phyloP scores from a whole-genome alignment of 768 basidiomycete genomes.

The Tylopilus plumbeoviolaceoides region DNA sequence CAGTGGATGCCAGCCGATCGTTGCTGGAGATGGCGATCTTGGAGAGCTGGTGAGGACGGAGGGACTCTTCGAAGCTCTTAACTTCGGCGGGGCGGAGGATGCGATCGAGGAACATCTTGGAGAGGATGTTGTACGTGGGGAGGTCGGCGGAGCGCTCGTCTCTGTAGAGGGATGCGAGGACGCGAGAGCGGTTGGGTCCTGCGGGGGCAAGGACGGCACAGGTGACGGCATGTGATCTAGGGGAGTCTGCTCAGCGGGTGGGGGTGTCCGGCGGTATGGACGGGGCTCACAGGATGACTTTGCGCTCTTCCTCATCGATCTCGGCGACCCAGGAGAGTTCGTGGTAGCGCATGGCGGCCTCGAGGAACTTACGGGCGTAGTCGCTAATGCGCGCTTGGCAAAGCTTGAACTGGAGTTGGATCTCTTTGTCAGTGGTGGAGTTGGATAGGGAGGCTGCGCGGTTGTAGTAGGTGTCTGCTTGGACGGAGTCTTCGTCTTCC shows the following conservation, averaged over 20 bases:
- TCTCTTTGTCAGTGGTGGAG: slow-evolving; percentile 73
- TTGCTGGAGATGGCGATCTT: slow-evolving; percentile 81
- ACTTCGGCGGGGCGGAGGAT: slow-evolving; percentile 90
- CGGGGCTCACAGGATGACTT: slow-evolving; percentile 76
- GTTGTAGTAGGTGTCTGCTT: slow-evolving; percentile 98
- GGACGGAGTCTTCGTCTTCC: slow-evolving; percentile 94
- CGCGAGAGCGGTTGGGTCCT: slow-evolving; percentile 91
- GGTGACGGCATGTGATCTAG: slow-evolving; percentile 84
- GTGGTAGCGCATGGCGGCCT: slow-evolving; percentile 92
- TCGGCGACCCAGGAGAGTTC: slow-evolving; percentile 89
- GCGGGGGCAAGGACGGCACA: slow-evolving; percentile 97
- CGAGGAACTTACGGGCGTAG: slow-evolving; percentile 86
- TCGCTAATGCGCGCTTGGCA: slow-evolving; percentile 95
- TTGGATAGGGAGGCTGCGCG: slow-evolving; percentile 89
- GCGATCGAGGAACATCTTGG: slow-evolving; percentile 98
- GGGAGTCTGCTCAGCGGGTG: slow-evolving; percentile 4
- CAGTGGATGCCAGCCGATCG: slow-evolving; percentile 69
- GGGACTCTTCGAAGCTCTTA: slow-evolving; percentile 79
- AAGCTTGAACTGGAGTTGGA: slow-evolving; percentile 80
- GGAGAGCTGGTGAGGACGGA: slow-evolving; percentile 94
- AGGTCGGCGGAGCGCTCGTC: slow-evolving; percentile 86
- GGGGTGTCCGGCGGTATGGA: too few species aligned
- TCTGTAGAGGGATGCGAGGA: slow-evolving; percentile 88
- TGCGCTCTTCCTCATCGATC: slow-evolving; percentile 91
- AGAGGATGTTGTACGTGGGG: slow-evolving; percentile 82